Percentiles rank a stretch among this genome's conserved stretches.
These are phyloP conservation scores for Alternaria gansuensis DNA, from an alignment of 2,329 filamentous ascomycete species.

Conservation along the genomic window DNA sequence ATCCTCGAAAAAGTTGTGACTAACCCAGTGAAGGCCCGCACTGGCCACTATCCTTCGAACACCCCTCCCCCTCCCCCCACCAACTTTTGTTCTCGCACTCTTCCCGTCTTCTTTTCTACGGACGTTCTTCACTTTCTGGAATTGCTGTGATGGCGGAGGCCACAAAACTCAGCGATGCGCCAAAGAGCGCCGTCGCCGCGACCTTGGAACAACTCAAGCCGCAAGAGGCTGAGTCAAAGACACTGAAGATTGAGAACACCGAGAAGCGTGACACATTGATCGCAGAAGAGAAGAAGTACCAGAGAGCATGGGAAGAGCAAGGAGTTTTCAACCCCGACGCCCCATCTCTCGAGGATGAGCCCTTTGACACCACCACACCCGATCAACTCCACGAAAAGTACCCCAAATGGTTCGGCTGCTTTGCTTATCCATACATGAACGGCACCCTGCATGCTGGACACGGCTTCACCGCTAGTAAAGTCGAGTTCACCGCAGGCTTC, in stretches of 20 bases:
- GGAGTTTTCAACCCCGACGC: conserved; percentile 87
- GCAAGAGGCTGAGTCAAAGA: conserved; percentile 65
- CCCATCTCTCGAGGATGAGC: conserved; percentile 78
- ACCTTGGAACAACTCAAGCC: conserved; percentile 66
- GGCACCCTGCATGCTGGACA: conserved; percentile 82
- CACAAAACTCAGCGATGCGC: conserved; percentile 37
- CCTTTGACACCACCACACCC: conserved; percentile 75
- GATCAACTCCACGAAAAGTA: conserved; percentile 79
- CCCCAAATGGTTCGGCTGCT: conserved; percentile 90
- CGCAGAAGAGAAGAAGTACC: conserved; percentile 89
- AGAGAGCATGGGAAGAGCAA: conserved; percentile 80
- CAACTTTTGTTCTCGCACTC: conserved; percentile 26
- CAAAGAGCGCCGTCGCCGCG: conserved; percentile 58
- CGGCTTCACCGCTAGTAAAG: conserved; percentile 88
- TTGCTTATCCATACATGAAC: conserved; percentile 67
- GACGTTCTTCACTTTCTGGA: conserved; percentile 6
- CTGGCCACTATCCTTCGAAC: conserved; percentile 7
- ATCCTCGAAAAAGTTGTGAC: conserved; percentile 28
- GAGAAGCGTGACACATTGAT: conserved; percentile 87
- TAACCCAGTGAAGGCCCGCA: conserved; percentile 11
- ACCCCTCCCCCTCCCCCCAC: conserved; percentile 1
- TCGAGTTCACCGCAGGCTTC: conserved; percentile 89
- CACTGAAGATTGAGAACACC: conserved; percentile 75
- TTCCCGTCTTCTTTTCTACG: conserved; percentile 11
- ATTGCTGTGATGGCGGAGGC: conserved; percentile 45